Evolutionary conservation across 345 rosid genomes (phyloP), one percentile per base, ranked within the genome.

Genomic region (Carallia pectinifolia): DNA sequence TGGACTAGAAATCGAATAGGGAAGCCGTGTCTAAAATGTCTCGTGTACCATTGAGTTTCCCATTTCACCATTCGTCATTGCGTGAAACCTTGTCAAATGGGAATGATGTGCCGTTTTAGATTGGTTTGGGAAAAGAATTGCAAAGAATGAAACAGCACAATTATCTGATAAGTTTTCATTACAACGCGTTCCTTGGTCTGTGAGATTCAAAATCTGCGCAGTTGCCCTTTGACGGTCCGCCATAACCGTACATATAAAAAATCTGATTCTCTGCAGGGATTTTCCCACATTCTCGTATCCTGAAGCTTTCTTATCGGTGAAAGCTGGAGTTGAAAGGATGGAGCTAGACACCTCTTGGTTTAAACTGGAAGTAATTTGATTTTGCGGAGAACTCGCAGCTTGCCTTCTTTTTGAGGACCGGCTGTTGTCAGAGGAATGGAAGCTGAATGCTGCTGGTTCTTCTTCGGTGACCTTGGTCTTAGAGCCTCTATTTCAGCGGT

Each of bases 401-500:
- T 87, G 74, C 74, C 96, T 90, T 74, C 91, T 80, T 79, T 76
- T 82, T 48, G 96, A 79, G 6, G 93, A 74, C 73, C 86, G 55
- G 88, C 68, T 1, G 86, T 66, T 36, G 91, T 82, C 39, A 89
- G 85, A 70, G 97, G 83, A n/a, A 89, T 86, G 40, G 92, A 73
- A 6, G 81, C 52, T 34, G 97, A 85, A 48, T 84, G 89, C 63
- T 83, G 97, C 83, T 95, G 99, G 80, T 89, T 92, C 88, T 95
- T 95, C 93, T 90, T 87, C 0, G 99, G 99, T 12, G 99, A 95
- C 68, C 88, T 92, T 53, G 98, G 98, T 16, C 98, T 85, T 15
- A 95, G 81, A 2, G 88, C 34, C 80, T 95, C 97, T 33, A 95
- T 90, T 53, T 95, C 99, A 0, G 96, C 89, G 58, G 96, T 92